Conservation (phyloP, 176 grass and related monocot genomes). For the Neostapfia colusana region DNA sequence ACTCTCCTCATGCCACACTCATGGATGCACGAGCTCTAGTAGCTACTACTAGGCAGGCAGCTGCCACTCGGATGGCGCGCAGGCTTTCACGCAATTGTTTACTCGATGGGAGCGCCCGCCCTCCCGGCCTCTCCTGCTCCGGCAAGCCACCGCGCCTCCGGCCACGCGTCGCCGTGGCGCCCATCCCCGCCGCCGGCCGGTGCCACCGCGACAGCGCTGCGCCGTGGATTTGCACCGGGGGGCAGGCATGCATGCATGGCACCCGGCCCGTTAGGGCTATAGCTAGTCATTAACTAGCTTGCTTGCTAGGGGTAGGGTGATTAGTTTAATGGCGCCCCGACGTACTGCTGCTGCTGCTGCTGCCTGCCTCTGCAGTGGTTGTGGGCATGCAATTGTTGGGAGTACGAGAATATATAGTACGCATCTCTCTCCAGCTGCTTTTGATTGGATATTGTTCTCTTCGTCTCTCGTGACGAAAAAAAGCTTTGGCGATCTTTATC, state of each 20-base stretch:
- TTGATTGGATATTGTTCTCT: slow-evolving; percentile 54
- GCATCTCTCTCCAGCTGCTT: slow-evolving; percentile 66
- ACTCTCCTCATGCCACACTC: slow-evolving; percentile 39
- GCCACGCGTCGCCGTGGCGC: slow-evolving; percentile 36
- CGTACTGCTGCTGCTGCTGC: too few relatives aligned
- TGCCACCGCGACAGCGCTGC: slow-evolving; percentile 13
- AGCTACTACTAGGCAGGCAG: too few relatives aligned
- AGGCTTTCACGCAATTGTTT: slow-evolving; percentile 30
- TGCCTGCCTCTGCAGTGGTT: neutral
- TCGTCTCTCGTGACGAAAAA: too few relatives aligned
- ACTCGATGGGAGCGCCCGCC: too few relatives aligned
- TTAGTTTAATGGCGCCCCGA: slow-evolving; percentile 10
- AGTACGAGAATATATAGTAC: slow-evolving; percentile 57
- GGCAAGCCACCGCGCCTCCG: slow-evolving; percentile 18
- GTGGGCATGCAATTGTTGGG: slow-evolving; percentile 30
- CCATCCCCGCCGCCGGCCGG: slow-evolving; percentile 21
- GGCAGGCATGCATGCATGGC: slow-evolving; percentile 11
- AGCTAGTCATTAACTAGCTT: slow-evolving; percentile 20
- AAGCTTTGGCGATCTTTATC: slow-evolving; percentile 24
- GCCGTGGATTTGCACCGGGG: slow-evolving; percentile 19
- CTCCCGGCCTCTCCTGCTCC: slow-evolving; percentile 34
- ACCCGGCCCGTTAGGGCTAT: too few relatives aligned
- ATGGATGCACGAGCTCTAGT: slow-evolving; percentile 35
- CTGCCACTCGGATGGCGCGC: slow-evolving; percentile 28
- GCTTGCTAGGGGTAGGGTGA: neutral